These are phyloP conservation scores for Ricinus communis DNA, from an alignment of 345 rosid genomes.

Conservation along the genomic window DNA sequence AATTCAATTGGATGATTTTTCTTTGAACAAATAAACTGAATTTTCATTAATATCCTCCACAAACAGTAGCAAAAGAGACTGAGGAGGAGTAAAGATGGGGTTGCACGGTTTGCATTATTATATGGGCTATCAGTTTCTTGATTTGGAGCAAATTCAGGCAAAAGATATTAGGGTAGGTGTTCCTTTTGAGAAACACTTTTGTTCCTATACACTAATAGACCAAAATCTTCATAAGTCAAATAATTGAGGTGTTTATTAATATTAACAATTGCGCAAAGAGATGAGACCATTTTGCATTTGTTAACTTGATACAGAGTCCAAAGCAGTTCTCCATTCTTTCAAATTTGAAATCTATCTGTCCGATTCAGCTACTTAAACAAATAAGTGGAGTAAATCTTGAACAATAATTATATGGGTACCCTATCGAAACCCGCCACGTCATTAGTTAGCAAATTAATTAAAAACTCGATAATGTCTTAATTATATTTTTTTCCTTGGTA, in stretches of 20 bases:
- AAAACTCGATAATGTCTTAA: too few relatives aligned
- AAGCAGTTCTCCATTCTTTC: not conserved
- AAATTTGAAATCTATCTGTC: not conserved
- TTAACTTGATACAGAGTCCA: not conserved
- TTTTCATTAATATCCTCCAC: too few relatives aligned
- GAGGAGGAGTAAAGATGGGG: too few relatives aligned
- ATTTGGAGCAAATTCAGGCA: not conserved
- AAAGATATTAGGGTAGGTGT: not conserved
- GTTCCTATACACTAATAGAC: not conserved
- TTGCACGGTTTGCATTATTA: constrained; percentile 2
- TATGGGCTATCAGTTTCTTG: not conserved
- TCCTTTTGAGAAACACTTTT: constrained; percentile 13
- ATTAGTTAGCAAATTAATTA: not conserved
- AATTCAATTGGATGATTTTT: too few relatives aligned
- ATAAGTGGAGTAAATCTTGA: not conserved
- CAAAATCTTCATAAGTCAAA: not conserved
- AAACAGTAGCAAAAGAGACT: too few relatives aligned
- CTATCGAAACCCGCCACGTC: not conserved
- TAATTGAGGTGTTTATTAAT: not conserved
- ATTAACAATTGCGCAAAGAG: not conserved
- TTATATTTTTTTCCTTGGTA: too few relatives aligned
- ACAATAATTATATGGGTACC: not conserved
- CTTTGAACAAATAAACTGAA: too few relatives aligned
- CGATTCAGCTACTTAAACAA: too few relatives aligned
- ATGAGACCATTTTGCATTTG: constrained; percentile 1